phyloP scores from a whole-genome alignment of 495 filamentous ascomycete genomes.

The Xylaria curta region DNA sequence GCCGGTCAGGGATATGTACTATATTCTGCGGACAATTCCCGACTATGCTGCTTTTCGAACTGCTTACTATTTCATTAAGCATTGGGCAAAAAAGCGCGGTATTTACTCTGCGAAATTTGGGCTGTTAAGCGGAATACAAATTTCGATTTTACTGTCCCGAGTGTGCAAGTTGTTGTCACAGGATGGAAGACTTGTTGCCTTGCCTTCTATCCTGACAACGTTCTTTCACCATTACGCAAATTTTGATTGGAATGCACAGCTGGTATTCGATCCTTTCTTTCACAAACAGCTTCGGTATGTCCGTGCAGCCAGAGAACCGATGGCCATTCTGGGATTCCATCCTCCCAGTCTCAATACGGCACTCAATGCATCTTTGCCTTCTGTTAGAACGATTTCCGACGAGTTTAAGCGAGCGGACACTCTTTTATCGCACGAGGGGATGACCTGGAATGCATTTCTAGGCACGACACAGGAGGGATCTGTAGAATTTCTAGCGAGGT shows the following conservation, averaged over 20 bases:
- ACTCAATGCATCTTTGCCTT: conserved; percentile 52
- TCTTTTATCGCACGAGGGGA: conserved; percentile 37
- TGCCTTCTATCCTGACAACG: conserved; percentile 51
- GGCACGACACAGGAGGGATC: conserved; percentile 32
- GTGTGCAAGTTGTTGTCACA: conserved; percentile 56
- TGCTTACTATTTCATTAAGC: conserved; percentile 58
- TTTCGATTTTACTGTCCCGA: conserved; percentile 60
- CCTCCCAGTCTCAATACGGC: conserved; percentile 61
- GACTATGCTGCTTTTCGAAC: conserved; percentile 56
- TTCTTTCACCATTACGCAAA: conserved; percentile 66
- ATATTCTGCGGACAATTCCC: conserved; percentile 60
- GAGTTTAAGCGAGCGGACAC: conserved; percentile 56
- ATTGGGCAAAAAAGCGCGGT: conserved; percentile 61
- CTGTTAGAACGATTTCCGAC: conserved; percentile 50
- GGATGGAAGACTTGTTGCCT: conserved; percentile 33
- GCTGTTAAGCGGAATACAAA: conserved; percentile 63
- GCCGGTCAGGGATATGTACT: conserved; percentile 59
- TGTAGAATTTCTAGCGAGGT: conserved; percentile 52
- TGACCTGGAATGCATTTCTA: conserved; percentile 53
- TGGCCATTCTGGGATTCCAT: conserved; percentile 62
- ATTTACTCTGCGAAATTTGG: conserved; percentile 65
- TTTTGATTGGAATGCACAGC: conserved; percentile 57
- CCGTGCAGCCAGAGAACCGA: conserved; percentile 58
- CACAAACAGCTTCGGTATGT: conserved; percentile 51
- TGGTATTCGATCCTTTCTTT: conserved; percentile 61